These are phyloP conservation scores for Saccharomycopsis sp. DNA, from an alignment of 805 yeast genomes.

Conservation along the genomic window DNA sequence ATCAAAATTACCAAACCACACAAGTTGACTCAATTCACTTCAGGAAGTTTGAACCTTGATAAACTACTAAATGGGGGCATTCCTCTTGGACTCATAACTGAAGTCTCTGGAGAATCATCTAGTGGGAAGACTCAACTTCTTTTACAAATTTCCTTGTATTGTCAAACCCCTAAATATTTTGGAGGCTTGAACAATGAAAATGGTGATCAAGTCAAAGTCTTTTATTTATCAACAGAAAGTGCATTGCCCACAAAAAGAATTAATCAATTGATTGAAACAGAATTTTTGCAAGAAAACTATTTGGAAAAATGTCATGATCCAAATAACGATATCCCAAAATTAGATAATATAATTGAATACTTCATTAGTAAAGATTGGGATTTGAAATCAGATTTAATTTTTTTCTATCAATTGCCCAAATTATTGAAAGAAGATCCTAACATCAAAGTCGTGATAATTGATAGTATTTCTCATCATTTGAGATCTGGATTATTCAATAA, in stretches of 20 bases:
- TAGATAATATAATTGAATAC: slow-evolving; percentile 9
- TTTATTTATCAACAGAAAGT: slow-evolving; percentile 75
- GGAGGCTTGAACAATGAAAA: slow-evolving; percentile 35
- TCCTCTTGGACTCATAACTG: slow-evolving; percentile 47
- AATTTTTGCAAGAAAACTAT: slow-evolving; percentile 23
- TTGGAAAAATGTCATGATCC: slow-evolving; percentile 30
- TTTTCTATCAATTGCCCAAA: slow-evolving; percentile 51
- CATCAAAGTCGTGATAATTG: slow-evolving; percentile 55
- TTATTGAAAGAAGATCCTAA: slow-evolving; percentile 31
- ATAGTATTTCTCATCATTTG: slow-evolving; percentile 76
- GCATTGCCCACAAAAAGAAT: slow-evolving; percentile 58
- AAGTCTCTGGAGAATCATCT: slow-evolving; percentile 75
- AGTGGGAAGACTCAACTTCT: slow-evolving; percentile 80
- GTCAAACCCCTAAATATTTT: slow-evolving; percentile 37
- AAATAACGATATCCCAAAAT: slow-evolving; percentile 2
- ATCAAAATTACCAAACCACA: not conserved
- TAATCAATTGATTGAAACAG: slow-evolving; percentile 33
- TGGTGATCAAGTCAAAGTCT: slow-evolving; percentile 27
- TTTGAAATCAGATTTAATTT: slow-evolving; percentile 47
- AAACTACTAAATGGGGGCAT: slow-evolving; percentile 45
- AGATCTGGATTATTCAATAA: slow-evolving; percentile 42
- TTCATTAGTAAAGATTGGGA: slow-evolving; percentile 13
- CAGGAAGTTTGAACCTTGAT: slow-evolving; percentile 46
- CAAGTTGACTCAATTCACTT: slow-evolving; percentile 29
- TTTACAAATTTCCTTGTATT: slow-evolving; percentile 51